Percentiles rank a stretch among this genome's conserved stretches.
Conservation (phyloP, 1,284 basidiomycete species). For the Marasmius sp. region DNA sequence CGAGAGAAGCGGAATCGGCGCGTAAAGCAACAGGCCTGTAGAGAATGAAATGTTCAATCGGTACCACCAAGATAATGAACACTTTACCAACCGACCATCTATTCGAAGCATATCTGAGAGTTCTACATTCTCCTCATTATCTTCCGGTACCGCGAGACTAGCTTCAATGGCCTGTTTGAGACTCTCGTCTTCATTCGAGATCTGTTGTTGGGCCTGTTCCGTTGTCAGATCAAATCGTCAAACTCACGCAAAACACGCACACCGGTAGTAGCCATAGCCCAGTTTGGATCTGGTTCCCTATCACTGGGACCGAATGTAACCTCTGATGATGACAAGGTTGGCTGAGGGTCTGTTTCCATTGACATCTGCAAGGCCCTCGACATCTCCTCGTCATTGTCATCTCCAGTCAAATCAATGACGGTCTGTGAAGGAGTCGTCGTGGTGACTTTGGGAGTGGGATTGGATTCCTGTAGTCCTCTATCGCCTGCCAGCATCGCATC, state of each 20-base stretch:
- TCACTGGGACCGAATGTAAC: constrained; percentile 54
- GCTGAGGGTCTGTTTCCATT: constrained; percentile 34
- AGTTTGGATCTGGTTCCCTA: constrained; percentile 59
- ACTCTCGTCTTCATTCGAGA: constrained; percentile 15
- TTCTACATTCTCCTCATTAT: constrained; percentile 36
- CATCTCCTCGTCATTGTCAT: constrained; percentile 51
- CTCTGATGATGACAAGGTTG: constrained; percentile 8
- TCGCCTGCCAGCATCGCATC: constrained; percentile 60
- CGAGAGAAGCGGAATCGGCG: constrained; percentile 46
- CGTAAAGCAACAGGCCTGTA: constrained; percentile 65
- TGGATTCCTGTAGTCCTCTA: constrained; percentile 28
- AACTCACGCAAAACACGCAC: constrained; percentile 32
- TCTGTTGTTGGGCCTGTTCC: constrained; percentile 6
- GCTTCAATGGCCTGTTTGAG: constrained; percentile 20
- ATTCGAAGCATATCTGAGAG: constrained; percentile 53
- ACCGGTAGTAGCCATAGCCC: constrained; percentile 69
- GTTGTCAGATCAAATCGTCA: neutral
- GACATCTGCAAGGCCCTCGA: constrained; percentile 54
- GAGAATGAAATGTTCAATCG: neutral
- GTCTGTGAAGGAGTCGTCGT: constrained; percentile 34
- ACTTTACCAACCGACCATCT: constrained; percentile 50
- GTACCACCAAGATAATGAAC: neutral
- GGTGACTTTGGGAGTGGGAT: constrained; percentile 20
- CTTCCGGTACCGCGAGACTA: constrained; percentile 38
- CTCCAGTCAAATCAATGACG: constrained; percentile 59